Conservation (phyloP, 352 stramenopile genomes). For the Globisporangium echinulatum region DNA sequence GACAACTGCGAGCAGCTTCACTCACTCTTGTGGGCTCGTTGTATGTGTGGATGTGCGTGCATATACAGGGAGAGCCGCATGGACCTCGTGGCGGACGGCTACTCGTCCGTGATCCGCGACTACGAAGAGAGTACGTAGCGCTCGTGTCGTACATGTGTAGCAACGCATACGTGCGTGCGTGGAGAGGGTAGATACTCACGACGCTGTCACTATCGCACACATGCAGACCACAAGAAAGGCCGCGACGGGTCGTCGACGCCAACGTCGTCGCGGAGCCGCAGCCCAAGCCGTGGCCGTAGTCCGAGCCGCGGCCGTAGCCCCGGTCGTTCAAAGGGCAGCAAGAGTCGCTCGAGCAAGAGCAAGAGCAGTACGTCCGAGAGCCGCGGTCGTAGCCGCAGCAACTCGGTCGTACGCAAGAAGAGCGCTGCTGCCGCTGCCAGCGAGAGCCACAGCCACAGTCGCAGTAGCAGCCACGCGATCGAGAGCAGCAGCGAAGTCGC, state of each 20-base stretch:
- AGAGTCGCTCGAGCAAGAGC: slow-evolving; percentile 21
- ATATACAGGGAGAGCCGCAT: slow-evolving; percentile 69
- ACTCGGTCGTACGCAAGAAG: slow-evolving; percentile 32
- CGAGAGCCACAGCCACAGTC: background rate
- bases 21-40: background rate
- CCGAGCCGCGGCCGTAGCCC: slow-evolving; percentile 38
- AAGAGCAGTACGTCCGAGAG: slow-evolving; percentile 6
- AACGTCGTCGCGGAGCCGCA: slow-evolving; percentile 20
- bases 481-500: slow-evolving; percentile 4
- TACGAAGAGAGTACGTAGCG: slow-evolving; percentile 54
- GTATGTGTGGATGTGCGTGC: background rate
- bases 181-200: too few relatives aligned
- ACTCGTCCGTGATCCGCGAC: slow-evolving; percentile 58
- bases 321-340: slow-evolving; percentile 17
- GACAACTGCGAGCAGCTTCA: too few relatives aligned
- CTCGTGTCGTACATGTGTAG: background rate
- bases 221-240: slow-evolving; percentile 49
- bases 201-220: too few relatives aligned
- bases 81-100: slow-evolving; percentile 72
- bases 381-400: slow-evolving; percentile 57
- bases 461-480: background rate
- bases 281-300: slow-evolving; percentile 41
- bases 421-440: slow-evolving; percentile 16
- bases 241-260: slow-evolving; percentile 21
- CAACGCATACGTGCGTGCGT: background rate